phyloP scores from a whole-genome alignment of 441 rosid species.

The Flueggea neowawraea region DNA sequence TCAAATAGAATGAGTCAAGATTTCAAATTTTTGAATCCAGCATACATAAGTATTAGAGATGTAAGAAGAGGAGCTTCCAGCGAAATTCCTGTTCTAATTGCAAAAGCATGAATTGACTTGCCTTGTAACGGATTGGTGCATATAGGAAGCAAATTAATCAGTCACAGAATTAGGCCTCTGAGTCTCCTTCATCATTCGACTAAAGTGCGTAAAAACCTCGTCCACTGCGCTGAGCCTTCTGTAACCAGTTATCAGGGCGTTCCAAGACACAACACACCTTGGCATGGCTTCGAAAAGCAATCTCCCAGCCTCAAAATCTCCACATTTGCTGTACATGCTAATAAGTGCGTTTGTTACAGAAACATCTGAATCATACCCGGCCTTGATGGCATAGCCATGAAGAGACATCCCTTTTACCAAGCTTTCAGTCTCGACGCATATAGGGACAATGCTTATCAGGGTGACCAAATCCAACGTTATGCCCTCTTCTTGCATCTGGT shows the following conservation, averaged over 20 bases:
- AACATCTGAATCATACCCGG: slow-evolving; percentile 40
- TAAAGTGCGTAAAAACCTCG: slow-evolving; percentile 41
- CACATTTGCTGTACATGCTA: slow-evolving; percentile 74
- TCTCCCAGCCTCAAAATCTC: slow-evolving; percentile 59
- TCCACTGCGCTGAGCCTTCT: slow-evolving; percentile 47
- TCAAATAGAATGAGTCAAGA: slow-evolving; percentile 29
- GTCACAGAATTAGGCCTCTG: slow-evolving; percentile 42
- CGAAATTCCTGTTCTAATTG: slow-evolving; percentile 26
- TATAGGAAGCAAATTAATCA: slow-evolving; percentile 35
- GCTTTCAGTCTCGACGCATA: slow-evolving; percentile 46
- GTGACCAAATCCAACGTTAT: slow-evolving; percentile 54
- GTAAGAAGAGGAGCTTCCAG: slow-evolving; percentile 33
- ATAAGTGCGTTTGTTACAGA: slow-evolving; percentile 56
- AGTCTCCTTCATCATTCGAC: slow-evolving; percentile 29
- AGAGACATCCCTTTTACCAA: slow-evolving; percentile 62
- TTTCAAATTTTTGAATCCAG: slow-evolving; percentile 32
- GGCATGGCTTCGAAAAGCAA: slow-evolving; percentile 56
- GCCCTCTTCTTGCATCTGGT: slow-evolving; percentile 35
- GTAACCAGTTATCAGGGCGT: slow-evolving; percentile 57
- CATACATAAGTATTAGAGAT: slow-evolving; percentile 42
- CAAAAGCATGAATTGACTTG: slow-evolving; percentile 42
- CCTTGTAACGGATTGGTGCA: slow-evolving; percentile 33
- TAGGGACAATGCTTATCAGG: slow-evolving; percentile 55
- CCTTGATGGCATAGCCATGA: slow-evolving; percentile 44
- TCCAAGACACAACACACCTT: slow-evolving; percentile 51